Percentiles rank a stretch among this genome's conserved stretches.
Conservation (phyloP, 2,329 filamentous ascomycete species). For the Neocucurbitaria cava region DNA sequence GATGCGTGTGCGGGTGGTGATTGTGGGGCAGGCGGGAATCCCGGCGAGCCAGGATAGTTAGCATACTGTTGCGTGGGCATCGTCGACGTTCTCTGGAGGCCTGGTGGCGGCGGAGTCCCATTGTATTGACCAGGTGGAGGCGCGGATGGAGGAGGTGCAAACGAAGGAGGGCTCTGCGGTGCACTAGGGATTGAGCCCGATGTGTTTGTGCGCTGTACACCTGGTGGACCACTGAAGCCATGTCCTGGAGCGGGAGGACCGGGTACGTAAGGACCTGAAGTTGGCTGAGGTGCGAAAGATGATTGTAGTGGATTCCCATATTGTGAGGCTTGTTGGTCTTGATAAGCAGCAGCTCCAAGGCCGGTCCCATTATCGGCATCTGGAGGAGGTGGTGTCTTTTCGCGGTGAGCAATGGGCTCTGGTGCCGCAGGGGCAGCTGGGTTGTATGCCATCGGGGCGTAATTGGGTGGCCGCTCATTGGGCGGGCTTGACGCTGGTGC, state of each 20-base stretch:
- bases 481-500: conserved; percentile 38
- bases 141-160: conserved; percentile 48
- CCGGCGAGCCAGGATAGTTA: conserved; percentile 45
- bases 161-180: conserved; percentile 44
- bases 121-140: conserved; percentile 34
- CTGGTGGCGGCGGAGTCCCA: conserved; percentile 31
- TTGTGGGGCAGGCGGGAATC: conserved; percentile 39
- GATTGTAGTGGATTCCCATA: conserved; percentile 42
- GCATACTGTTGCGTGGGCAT: conserved; percentile 48
- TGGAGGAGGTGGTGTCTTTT: conserved; percentile 79
- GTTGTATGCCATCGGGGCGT: conserved; percentile 76
- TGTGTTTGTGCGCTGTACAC: conserved; percentile 46
- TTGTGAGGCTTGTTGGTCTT: conserved; percentile 47
- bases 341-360: conserved; percentile 46
- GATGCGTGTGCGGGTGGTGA: conserved; percentile 37
- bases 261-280: conserved; percentile 50
- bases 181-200: conserved; percentile 45
- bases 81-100: conserved; percentile 39
- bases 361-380: conserved; percentile 64
- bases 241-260: conserved; percentile 49
- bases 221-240: conserved; percentile 41
- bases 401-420: conserved; percentile 73
- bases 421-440: conserved; percentile 79
- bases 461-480: conserved; percentile 52
- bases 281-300: conserved; percentile 43